A percentile compares a stretch with the other conserved stretches of the same genome.
Evolutionary conservation across 805 yeast genomes (phyloP).

Genomic region (Nakazawaea anatomiae): DNA sequence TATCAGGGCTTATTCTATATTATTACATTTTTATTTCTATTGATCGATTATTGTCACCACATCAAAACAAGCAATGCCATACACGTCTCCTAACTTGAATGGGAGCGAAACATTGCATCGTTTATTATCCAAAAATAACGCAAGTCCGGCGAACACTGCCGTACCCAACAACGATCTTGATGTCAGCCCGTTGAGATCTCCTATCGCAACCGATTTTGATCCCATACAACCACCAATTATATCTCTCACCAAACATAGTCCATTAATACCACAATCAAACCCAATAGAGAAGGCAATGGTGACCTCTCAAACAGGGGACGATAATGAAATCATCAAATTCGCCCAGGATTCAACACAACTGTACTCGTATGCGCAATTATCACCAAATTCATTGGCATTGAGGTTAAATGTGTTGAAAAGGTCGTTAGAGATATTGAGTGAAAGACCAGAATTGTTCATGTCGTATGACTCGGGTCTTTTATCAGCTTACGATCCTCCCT

Average conservation of each 20-base stretch:
- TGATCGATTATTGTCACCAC: too few species aligned
- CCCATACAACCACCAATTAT: not conserved
- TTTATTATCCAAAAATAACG: not conserved
- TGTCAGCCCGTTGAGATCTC: not conserved
- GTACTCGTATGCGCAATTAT: conserved; percentile 75
- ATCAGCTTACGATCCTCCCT: conserved; percentile 8
- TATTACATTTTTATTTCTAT: too few species aligned
- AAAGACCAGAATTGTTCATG: conserved; percentile 47
- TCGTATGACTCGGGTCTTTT: conserved; percentile 19
- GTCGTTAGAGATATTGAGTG: conserved; percentile 67
- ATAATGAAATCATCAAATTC: conserved; percentile 46
- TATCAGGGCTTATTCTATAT: too few species aligned
- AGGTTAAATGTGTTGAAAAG: conserved; percentile 69
- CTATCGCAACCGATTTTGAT: not conserved
- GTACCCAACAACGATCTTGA: not conserved
- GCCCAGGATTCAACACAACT: conserved; percentile 81
- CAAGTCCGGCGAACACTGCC: not conserved
- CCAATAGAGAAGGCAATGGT: conserved; percentile 1
- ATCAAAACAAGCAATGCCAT: conserved; percentile 1
- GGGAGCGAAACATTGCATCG: not conserved
- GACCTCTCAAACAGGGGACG: not conserved
- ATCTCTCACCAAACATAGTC: not conserved
- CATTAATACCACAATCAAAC: not conserved
- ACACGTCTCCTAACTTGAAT: conserved; percentile 3
- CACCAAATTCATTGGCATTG: conserved; percentile 75